Percentiles rank a stretch among this genome's conserved stretches.
Evolutionary conservation across 257 asterid genomes (phyloP).

Genomic region (Solanum chilense): DNA sequence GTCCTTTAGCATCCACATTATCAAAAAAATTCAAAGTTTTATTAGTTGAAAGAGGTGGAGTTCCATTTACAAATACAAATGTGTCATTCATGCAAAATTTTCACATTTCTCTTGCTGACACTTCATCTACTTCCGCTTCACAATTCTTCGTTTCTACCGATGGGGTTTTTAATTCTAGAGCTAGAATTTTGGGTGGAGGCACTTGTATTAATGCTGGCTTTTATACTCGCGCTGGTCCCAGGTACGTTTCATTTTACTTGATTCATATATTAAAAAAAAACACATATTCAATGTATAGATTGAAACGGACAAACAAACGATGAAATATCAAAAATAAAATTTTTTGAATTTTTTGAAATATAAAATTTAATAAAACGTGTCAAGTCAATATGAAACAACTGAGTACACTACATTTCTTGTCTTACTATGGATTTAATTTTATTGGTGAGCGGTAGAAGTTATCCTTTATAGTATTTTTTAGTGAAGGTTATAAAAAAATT

Average conservation of each 20-base stretch:
- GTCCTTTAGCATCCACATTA: slow-evolving; percentile 85
- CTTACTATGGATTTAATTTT: neutral
- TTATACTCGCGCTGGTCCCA: slow-evolving; percentile 79
- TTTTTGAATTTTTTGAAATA: no score
- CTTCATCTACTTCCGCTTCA: slow-evolving; percentile 71
- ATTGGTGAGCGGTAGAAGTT: neutral
- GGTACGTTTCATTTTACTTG: slow-evolving; percentile 10
- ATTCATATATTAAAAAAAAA: neutral
- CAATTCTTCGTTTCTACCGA: slow-evolving; percentile 86
- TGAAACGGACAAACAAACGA: no score
- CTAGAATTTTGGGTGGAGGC: slow-evolving; percentile 87
- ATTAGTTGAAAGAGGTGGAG: slow-evolving; percentile 84
- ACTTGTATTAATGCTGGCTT: slow-evolving; percentile 86
- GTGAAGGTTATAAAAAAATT: no score
- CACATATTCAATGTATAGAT: no score
- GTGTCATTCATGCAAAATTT: slow-evolving; percentile 82
- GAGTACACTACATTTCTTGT: neutral
- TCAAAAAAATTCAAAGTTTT: slow-evolving; percentile 65
- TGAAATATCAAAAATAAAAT: no score
- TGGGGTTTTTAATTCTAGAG: slow-evolving; percentile 82
- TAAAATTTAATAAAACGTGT: no score
- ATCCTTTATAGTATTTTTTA: no score
- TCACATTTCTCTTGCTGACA: slow-evolving; percentile 71
- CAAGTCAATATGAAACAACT: no score
- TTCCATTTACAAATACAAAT: slow-evolving; percentile 69